Percentiles rank a stretch among this genome's conserved stretches.
Evolutionary conservation across 2,329 filamentous ascomycete genomes (phyloP).

Genomic region (Endothia cerciana): DNA sequence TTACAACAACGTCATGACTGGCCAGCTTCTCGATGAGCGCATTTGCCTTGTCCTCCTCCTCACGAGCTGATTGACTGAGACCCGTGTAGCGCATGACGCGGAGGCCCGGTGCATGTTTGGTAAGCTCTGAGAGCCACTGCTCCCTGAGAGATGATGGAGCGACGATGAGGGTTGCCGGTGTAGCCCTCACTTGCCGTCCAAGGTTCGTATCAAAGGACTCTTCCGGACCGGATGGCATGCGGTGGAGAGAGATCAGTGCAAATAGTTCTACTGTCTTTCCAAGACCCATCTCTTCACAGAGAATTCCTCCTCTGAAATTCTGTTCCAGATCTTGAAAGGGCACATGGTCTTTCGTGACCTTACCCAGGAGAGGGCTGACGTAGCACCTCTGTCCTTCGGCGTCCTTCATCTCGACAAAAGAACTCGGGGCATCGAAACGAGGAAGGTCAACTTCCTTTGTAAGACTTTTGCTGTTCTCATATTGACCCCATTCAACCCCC

Average conservation of each 20-base stretch:
- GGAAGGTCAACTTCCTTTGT: conserved; percentile 31
- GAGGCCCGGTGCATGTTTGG: conserved; percentile 60
- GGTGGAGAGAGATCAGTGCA: conserved; percentile 69
- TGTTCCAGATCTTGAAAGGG: conserved; percentile 48
- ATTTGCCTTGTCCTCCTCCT: conserved; percentile 42
- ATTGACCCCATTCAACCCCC: conserved; percentile 53
- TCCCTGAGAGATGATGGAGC: conserved; percentile 58
- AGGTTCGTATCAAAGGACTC: conserved; percentile 44
- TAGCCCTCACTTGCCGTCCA: conserved; percentile 49
- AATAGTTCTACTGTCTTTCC: conserved; percentile 81
- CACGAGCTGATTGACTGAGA: conserved; percentile 39
- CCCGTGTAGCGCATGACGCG: conserved; percentile 62
- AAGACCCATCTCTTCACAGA: conserved; percentile 83
- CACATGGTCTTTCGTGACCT: conserved; percentile 54
- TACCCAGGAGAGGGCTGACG: conserved; percentile 64
- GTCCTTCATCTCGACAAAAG: conserved; percentile 52
- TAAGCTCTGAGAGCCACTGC: conserved; percentile 66
- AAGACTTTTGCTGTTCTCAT: conserved; percentile 33
- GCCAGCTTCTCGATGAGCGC: conserved; percentile 50
- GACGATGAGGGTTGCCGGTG: conserved; percentile 64
- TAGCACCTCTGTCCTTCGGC: conserved; percentile 43
- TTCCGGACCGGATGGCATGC: conserved; percentile 38
- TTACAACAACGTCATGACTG: conserved; percentile 62
- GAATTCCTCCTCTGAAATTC: conserved; percentile 62
- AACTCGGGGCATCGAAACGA: conserved; percentile 40